Evolutionary conservation across 176 grass and related monocot genomes (phyloP).

Genomic region (Eleusine indica): DNA sequence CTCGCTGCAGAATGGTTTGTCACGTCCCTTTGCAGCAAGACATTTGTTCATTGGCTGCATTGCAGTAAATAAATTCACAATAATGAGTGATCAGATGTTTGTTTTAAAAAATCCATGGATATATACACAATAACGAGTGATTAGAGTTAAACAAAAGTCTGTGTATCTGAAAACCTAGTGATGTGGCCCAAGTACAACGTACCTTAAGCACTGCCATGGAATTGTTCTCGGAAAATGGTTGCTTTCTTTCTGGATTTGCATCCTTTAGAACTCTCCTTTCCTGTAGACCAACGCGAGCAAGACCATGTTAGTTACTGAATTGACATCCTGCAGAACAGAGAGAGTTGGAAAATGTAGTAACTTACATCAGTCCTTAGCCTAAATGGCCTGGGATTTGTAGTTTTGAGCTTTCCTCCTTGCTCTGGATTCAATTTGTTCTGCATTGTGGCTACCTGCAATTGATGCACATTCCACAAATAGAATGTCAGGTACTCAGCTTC

Average conservation of each 20-base stretch:
- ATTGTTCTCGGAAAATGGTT: conserved; percentile 32
- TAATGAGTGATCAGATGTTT: background rate
- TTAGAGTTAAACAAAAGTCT: background rate
- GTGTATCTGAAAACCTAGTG: background rate
- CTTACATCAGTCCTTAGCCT: conserved; percentile 89
- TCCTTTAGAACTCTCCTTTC: conserved; percentile 88
- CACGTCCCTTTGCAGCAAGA: conserved; percentile 38
- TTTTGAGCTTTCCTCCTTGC: conserved; percentile 61
- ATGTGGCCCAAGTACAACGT: conserved; percentile 14
- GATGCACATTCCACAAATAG: background rate
- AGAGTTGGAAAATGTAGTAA: background rate
- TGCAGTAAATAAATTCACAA: conserved; percentile 18
- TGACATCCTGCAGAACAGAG: conserved; percentile 1
- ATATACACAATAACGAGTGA: background rate
- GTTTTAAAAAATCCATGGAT: background rate
- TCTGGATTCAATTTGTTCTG: conserved; percentile 47
- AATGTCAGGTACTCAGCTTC: conserved; percentile 13
- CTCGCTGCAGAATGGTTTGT: conserved; percentile 30
- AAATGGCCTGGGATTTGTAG: conserved; percentile 89
- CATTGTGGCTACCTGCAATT: conserved; percentile 49
- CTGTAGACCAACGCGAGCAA: conserved; percentile 42
- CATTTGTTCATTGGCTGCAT: conserved; percentile 43
- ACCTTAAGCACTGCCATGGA: conserved; percentile 34
- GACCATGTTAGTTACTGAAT: background rate
- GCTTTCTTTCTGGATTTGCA: conserved; percentile 67